A percentile compares a stretch with the other conserved stretches of the same genome.
phyloP scores from a whole-genome alignment of 2,329 filamentous ascomycete genomes.

The Colletotrichum falcatum region DNA sequence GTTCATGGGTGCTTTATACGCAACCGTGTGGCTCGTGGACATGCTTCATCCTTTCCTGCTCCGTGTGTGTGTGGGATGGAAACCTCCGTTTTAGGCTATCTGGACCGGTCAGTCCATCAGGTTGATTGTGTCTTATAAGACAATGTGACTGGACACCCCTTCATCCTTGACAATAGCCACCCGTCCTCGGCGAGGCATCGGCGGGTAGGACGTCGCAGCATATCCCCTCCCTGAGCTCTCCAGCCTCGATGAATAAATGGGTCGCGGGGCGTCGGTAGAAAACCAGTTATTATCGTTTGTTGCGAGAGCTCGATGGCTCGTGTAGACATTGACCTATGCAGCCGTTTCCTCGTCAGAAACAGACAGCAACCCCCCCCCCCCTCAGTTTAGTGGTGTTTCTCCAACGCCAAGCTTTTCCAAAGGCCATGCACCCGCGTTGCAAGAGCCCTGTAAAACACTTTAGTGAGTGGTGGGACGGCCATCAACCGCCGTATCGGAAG shows the following conservation, averaged over 20 bases:
- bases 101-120: not conserved
- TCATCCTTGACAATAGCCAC: not conserved
- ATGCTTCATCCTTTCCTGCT: not conserved
- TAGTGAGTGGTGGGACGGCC: constrained; percentile 31
- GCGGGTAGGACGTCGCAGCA: not conserved
- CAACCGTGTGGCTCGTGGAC: not conserved
- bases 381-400: not conserved
- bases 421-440: constrained; percentile 10
- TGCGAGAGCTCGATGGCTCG: not conserved
- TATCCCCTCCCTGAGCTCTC: not conserved
- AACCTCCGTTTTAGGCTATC: not conserved
- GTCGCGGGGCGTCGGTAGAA: not conserved
- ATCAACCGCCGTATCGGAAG: constrained; percentile 36
- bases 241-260: not conserved
- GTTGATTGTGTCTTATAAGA: not conserved
- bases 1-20: not conserved
- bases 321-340: no score
- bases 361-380: not conserved
- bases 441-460: constrained; percentile 22
- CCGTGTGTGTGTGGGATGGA: not conserved
- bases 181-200: not conserved
- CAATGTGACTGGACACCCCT: not conserved
- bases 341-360: constrained; percentile 7
- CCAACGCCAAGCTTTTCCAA: constrained; percentile 37
- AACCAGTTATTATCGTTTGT: not conserved